phyloP scores from a whole-genome alignment of 2,329 filamentous ascomycete species.

The Capronia americana region DNA sequence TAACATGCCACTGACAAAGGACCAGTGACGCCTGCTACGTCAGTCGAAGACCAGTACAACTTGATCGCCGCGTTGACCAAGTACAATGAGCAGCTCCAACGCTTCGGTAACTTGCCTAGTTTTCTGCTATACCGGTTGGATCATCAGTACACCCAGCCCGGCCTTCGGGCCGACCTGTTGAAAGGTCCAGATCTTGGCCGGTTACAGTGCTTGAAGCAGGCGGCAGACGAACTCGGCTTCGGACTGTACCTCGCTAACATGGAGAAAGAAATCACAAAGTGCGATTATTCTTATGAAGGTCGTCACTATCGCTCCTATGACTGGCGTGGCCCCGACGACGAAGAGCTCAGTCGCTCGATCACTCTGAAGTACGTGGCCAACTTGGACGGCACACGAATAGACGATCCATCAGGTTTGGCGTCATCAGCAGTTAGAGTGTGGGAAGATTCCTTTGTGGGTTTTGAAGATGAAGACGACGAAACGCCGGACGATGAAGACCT shows the following conservation, averaged over 20 bases:
- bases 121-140: slow-evolving; percentile 39
- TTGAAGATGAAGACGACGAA: slow-evolving; percentile 8
- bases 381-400: slow-evolving; percentile 19
- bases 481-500: slow-evolving; percentile 24
- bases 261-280: slow-evolving; percentile 34
- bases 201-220: slow-evolving; percentile 33
- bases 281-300: slow-evolving; percentile 36
- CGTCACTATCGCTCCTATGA: background rate
- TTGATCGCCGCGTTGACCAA: slow-evolving; percentile 9
- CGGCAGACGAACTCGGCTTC: slow-evolving; percentile 35
- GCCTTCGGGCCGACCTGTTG: slow-evolving; percentile 35
- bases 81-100: slow-evolving; percentile 3
- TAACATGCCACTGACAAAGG: slow-evolving; percentile 30
- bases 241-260: slow-evolving; percentile 41
- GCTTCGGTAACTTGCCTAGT: slow-evolving; percentile 18
- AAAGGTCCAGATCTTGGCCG: slow-evolving; percentile 39
- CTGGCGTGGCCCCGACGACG: background rate
- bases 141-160: slow-evolving; percentile 41
- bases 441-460: slow-evolving; percentile 16
- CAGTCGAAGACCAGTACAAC: slow-evolving; percentile 1
- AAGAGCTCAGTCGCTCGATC: slow-evolving; percentile 8
- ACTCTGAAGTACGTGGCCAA: slow-evolving; percentile 16
- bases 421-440: background rate
- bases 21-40: background rate
- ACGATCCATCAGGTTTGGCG: background rate